A percentile compares a stretch with the other conserved stretches of the same genome.
These are phyloP conservation scores for Argentina anserina DNA, from an alignment of 306 rosid genomes.

Conservation along the genomic window DNA sequence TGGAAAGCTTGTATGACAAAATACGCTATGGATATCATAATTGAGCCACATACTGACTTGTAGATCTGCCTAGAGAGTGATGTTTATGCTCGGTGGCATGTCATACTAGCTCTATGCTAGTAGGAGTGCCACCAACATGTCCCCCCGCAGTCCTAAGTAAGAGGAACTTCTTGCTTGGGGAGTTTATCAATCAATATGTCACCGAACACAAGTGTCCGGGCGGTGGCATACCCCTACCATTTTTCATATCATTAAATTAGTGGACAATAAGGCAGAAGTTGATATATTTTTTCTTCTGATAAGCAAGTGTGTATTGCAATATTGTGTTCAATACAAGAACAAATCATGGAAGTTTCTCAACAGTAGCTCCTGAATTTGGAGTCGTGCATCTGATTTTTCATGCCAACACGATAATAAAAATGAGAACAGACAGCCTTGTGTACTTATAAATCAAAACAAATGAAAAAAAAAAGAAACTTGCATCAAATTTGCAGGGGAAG, in stretches of 20 bases:
- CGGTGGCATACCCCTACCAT: no score
- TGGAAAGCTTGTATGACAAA: no score
- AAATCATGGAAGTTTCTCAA: not conserved
- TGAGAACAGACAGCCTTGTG: slow-evolving; percentile 27
- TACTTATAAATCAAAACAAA: not conserved
- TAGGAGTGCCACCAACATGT: no score
- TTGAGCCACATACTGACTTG: no score
- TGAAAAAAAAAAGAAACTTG: not conserved
- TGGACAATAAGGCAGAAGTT: slow-evolving; percentile 11
- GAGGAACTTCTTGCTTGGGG: no score
- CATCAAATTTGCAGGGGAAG: slow-evolving; percentile 43
- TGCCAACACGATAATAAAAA: slow-evolving; percentile 15
- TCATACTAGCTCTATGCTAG: no score
- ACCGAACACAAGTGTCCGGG: no score
- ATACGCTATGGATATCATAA: no score
- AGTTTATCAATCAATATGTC: no score
- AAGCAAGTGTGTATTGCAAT: not conserved
- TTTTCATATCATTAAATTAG: not conserved
- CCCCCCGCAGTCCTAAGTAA: no score
- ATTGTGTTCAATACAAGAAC: not conserved
- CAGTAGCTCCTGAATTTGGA: slow-evolving; percentile 10
- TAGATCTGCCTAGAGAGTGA: no score
- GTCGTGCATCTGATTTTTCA: slow-evolving; percentile 15
- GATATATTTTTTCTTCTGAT: not conserved
- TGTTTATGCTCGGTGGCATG: no score